Evolutionary conservation across 2,329 filamentous ascomycete genomes (phyloP), one percentile per base, ranked within the genome.

Genomic region (Diatrype stigma): DNA sequence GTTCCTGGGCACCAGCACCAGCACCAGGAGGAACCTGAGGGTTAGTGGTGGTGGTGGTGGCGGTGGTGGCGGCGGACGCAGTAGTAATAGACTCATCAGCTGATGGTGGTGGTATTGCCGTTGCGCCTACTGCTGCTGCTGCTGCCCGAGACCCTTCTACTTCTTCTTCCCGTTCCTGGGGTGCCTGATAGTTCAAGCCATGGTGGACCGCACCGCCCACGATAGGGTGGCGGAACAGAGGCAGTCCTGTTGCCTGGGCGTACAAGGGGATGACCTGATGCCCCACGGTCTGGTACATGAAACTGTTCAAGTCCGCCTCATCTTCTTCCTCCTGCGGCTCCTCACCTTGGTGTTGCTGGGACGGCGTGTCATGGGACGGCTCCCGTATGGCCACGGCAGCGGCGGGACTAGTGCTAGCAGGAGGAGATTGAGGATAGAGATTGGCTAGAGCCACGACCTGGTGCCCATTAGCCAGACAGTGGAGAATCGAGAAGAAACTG

Each of bases 241-340:
- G 93, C 32, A 97, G 77, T 0, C 79, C 84, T 2, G 96, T 84
- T 32, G 90, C 91, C 45, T 81, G 70, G 53, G 86, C 85, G 67
- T 96, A 97, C 16, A 96, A 79, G 2, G 92, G 90, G 51, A 97
- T 86, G 17, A 96, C 76, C 51, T 84, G 80, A 70, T 97, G 90
- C 12, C 94, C 94, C 53, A 96, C 89, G 3, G 94, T 99, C 75
- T 99, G 94, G 76, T 97, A 99, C 94, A 99, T 99, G 84, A 94
- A 97, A 73, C 92, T 96, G 70, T 99, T 90, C 61, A 96, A 79
- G 68, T 97, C 89, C 50, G 79, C 72, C 56, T 77, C 74, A 34
- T 79, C 74, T 5, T 69, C 66, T 26, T 66, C 68, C 6, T 58
- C 54, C 30, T 50, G 53, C 45, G 63, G 67, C 45, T n/a, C n/a